Conservation (phyloP, 352 stramenopile genomes). For the Globisporangium ultimum region DNA sequence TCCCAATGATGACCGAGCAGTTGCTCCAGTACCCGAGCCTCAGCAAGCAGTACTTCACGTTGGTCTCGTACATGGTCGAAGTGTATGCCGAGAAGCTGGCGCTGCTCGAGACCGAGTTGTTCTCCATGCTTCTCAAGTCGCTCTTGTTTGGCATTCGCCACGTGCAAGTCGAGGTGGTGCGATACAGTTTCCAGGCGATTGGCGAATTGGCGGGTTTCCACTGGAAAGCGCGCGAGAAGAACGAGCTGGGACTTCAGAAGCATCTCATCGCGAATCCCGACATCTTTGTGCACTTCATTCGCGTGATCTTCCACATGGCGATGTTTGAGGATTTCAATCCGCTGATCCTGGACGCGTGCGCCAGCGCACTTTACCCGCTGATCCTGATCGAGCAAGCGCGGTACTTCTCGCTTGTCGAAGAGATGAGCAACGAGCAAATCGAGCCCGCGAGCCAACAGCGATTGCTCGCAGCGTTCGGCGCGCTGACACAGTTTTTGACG, state of each 20-base stretch:
- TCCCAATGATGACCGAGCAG: slow-evolving; percentile 88
- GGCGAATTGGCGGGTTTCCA: slow-evolving; percentile 72
- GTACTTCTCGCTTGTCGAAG: slow-evolving; percentile 66
- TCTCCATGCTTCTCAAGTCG: slow-evolving; percentile 72
- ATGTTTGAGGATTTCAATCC: slow-evolving; percentile 83
- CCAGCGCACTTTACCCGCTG: slow-evolving; percentile 70
- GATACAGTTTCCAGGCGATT: slow-evolving; percentile 82
- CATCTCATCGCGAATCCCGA: slow-evolving; percentile 50
- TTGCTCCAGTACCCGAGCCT: slow-evolving; percentile 83
- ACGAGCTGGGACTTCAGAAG: slow-evolving; percentile 39
- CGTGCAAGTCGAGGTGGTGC: slow-evolving; percentile 66
- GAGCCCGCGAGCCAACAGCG: slow-evolving; percentile 47
- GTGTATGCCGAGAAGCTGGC: slow-evolving; percentile 81
- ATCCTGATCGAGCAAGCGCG: slow-evolving; percentile 72
- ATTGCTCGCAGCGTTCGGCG: slow-evolving; percentile 53
- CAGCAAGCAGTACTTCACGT: slow-evolving; percentile 87
- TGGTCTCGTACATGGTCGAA: slow-evolving; percentile 86
- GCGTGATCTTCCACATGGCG: slow-evolving; percentile 72
- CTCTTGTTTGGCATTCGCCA: slow-evolving; percentile 75
- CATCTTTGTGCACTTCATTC: slow-evolving; percentile 71
- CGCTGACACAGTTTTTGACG: slow-evolving; percentile 65
- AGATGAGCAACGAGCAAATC: slow-evolving; percentile 55
- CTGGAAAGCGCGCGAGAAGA: slow-evolving; percentile 46
- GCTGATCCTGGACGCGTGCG: slow-evolving; percentile 64
- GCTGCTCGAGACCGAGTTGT: slow-evolving; percentile 52